Conservation (phyloP, 768 basidiomycete species). For the Suillus fuscotomentosus region DNA sequence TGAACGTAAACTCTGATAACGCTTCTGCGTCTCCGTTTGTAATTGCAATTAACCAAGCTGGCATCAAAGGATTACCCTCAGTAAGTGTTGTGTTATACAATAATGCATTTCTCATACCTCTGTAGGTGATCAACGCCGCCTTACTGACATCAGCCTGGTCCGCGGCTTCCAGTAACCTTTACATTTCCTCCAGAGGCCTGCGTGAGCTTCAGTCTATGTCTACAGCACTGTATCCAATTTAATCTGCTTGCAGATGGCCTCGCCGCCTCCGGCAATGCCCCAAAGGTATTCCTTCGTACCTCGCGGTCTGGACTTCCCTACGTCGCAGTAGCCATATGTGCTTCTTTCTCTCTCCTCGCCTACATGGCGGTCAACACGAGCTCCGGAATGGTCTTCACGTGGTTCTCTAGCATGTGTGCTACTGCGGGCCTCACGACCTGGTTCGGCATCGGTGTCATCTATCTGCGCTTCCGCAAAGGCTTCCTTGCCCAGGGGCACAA, state of each 20-base stretch:
- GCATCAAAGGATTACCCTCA: conserved; percentile 56
- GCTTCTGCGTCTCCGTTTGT: conserved; percentile 56
- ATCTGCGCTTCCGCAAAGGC: conserved; percentile 48
- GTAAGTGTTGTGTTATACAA: conserved; percentile 22
- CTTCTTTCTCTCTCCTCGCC: conserved; percentile 35
- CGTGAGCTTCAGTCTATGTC: conserved; percentile 22
- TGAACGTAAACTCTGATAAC: conserved; percentile 36
- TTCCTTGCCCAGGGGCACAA: conserved; percentile 48
- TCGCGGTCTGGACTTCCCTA: conserved; percentile 43
- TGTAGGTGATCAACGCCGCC: conserved; percentile 37
- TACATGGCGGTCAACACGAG: conserved; percentile 39
- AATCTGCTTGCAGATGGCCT: conserved; percentile 46
- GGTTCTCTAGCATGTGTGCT: conserved; percentile 36
- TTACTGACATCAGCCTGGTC: conserved; percentile 47
- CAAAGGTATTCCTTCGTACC: conserved; percentile 46
- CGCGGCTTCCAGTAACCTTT: conserved; percentile 39
- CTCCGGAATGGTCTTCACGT: conserved; percentile 40
- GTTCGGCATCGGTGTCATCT: conserved; percentile 45
- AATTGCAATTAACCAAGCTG: conserved; percentile 53
- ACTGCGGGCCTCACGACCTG: conserved; percentile 43
- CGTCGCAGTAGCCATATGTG: conserved; percentile 31
- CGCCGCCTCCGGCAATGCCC: conserved; percentile 51
- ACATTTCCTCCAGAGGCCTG: conserved; percentile 37
- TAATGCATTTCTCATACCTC: background rate
- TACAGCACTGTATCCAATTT: background rate